phyloP scores from a whole-genome alignment of 2,329 filamentous ascomycete genomes.

The Xylariaceae sp. region DNA sequence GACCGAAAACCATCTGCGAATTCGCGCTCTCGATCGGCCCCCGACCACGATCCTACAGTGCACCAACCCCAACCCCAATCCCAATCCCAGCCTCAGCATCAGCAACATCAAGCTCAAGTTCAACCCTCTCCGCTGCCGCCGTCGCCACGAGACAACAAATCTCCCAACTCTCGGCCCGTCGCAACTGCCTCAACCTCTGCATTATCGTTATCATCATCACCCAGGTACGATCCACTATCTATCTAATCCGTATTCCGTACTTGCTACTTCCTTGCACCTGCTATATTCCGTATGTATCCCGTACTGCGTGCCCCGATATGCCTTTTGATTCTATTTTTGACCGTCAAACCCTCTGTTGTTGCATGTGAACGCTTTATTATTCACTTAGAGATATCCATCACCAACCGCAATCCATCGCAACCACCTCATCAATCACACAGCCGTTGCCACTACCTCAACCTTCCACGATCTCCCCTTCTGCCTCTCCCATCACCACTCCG shows the following conservation, averaged over 20 bases:
- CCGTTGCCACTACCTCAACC: neutral
- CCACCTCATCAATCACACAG: neutral
- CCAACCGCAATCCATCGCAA: neutral
- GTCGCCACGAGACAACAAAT: constrained; percentile 4
- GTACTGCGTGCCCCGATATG: constrained; percentile 1
- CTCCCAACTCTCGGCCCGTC: constrained; percentile 21
- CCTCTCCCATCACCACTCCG: neutral
- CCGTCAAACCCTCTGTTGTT: neutral
- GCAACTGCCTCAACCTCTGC: constrained; percentile 25
- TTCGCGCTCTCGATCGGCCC: constrained; percentile 47
- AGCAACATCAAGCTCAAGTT: neutral
- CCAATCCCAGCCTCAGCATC: neutral
- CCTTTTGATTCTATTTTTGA: neutral
- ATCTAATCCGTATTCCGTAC: too few species aligned
- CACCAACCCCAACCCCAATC: constrained; percentile 38
- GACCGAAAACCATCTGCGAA: constrained; percentile 50
- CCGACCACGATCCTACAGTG: constrained; percentile 49
- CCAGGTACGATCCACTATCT: constrained; percentile 28
- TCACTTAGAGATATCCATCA: neutral
- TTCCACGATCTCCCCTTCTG: neutral
- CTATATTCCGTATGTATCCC: neutral
- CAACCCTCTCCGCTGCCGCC: constrained; percentile 2
- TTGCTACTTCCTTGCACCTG: neutral
- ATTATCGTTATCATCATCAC: constrained; percentile 23
- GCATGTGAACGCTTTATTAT: neutral